phyloP scores from a whole-genome alignment of 2,329 filamentous ascomycete species.

The Incumbomyces lentus region DNA sequence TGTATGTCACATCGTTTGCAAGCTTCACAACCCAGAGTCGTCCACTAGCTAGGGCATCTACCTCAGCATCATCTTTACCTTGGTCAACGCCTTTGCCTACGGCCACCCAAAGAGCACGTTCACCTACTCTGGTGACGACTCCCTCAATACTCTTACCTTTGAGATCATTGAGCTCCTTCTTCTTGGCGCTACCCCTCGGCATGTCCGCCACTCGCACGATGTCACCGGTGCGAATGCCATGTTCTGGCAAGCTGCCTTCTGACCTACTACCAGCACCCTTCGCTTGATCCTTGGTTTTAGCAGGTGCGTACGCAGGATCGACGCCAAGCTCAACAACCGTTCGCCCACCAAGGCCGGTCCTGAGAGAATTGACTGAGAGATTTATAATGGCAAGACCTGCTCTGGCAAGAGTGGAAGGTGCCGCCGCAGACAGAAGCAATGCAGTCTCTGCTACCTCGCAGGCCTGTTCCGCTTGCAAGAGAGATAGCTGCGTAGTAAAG shows the following conservation, averaged over 20 bases:
- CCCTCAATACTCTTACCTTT: slow-evolving; percentile 31
- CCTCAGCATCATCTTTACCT: slow-evolving; percentile 29
- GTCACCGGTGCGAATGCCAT: slow-evolving; percentile 40
- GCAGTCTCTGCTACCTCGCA: slow-evolving; percentile 35
- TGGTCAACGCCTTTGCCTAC: slow-evolving; percentile 28
- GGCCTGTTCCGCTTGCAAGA: slow-evolving; percentile 35
- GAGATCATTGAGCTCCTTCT: slow-evolving; percentile 23
- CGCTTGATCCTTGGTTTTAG: slow-evolving; percentile 13
- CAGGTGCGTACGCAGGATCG: slow-evolving; percentile 56
- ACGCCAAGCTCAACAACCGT: slow-evolving; percentile 68
- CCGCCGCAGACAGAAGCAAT: slow-evolving; percentile 25
- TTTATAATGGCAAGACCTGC: slow-evolving; percentile 34
- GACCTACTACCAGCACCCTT: slow-evolving; percentile 9
- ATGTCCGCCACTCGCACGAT: slow-evolving; percentile 36
- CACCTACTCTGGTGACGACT: slow-evolving; percentile 36
- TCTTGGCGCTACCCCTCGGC: slow-evolving; percentile 25
- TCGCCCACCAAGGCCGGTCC: slow-evolving; percentile 85
- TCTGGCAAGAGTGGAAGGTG: slow-evolving; percentile 28
- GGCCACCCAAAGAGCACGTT: slow-evolving; percentile 35
- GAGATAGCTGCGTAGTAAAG: slow-evolving; percentile 32
- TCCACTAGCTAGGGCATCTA: slow-evolving; percentile 42
- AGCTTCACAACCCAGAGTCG: slow-evolving; percentile 57
- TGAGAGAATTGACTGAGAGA: slow-evolving; percentile 54
- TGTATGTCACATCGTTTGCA: slow-evolving; percentile 57
- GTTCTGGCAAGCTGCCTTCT: slow-evolving; percentile 28